phyloP scores from a whole-genome alignment of 2,329 filamentous ascomycete genomes.

The Colletotrichum caudatum region DNA sequence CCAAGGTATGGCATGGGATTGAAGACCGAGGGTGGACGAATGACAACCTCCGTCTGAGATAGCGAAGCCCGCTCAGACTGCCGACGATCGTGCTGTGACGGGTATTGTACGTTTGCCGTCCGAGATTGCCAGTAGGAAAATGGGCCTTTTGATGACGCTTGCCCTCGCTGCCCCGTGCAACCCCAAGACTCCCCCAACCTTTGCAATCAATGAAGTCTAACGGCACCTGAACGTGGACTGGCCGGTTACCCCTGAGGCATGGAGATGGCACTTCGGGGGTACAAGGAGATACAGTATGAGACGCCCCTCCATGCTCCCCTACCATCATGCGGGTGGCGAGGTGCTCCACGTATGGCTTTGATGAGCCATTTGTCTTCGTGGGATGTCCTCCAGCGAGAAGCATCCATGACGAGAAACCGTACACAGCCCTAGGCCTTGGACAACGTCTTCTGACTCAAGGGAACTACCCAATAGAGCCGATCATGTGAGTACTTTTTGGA shows the following conservation, averaged over 20 bases:
- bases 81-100: conserved; percentile 23
- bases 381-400: conserved; percentile 7
- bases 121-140: conserved; percentile 35
- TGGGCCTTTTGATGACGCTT: conserved; percentile 39
- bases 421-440: not conserved
- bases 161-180: conserved; percentile 36
- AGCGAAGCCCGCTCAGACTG: conserved; percentile 26
- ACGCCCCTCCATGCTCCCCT: conserved; percentile 10
- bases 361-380: conserved; percentile 16
- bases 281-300: conserved; percentile 22
- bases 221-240: conserved; percentile 24
- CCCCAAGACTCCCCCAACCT: conserved; percentile 34
- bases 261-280: conserved; percentile 7
- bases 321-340: conserved; percentile 6
- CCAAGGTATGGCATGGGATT: conserved; percentile 15
- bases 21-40: not conserved
- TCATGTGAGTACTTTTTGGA: conserved; percentile 14
- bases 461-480: conserved; percentile 2
- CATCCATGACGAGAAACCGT: not conserved
- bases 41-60: conserved; percentile 5
- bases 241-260: conserved; percentile 13
- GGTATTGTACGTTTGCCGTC: conserved; percentile 21
- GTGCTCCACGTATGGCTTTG: conserved; percentile 9
- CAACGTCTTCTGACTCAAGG: not conserved
- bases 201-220: conserved; percentile 36